phyloP scores from a whole-genome alignment of 2,329 filamentous ascomycete species.

The Penicillium sp. region DNA sequence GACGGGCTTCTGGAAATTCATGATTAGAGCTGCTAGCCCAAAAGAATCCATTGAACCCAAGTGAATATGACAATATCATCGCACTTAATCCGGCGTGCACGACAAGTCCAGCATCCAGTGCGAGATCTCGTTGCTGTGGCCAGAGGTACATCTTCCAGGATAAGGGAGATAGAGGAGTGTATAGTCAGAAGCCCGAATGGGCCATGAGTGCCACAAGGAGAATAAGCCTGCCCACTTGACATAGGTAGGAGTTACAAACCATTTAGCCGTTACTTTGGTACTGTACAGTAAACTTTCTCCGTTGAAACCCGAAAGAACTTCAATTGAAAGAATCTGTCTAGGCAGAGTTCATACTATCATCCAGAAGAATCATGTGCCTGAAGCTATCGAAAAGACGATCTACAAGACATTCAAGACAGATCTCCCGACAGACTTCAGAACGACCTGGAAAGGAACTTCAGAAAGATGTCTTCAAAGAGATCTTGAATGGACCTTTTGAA shows the following conservation, averaged over 20 bases:
- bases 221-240: slow-evolving; percentile 3
- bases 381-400: no score
- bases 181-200: neutral
- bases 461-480: no score
- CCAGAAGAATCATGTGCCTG: no score
- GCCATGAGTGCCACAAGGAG: neutral
- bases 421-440: no score
- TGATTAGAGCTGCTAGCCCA: neutral
- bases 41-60: neutral
- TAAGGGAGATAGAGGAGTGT: neutral
- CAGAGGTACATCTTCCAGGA: slow-evolving; percentile 5
- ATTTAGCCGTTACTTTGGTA: no score
- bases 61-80: slow-evolving; percentile 18
- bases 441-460: no score
- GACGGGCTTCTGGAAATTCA: slow-evolving; percentile 17
- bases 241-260: neutral
- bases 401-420: no score
- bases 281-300: no score
- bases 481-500: no score
- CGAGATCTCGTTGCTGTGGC: slow-evolving; percentile 20
- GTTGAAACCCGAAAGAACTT: no score
- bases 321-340: no score
- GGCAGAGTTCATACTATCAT: no score
- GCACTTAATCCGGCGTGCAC: slow-evolving; percentile 26
- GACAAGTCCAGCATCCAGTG: slow-evolving; percentile 27